Evolutionary conservation across 768 basidiomycete species (phyloP).

Genomic region (Psilocybe sp.): DNA sequence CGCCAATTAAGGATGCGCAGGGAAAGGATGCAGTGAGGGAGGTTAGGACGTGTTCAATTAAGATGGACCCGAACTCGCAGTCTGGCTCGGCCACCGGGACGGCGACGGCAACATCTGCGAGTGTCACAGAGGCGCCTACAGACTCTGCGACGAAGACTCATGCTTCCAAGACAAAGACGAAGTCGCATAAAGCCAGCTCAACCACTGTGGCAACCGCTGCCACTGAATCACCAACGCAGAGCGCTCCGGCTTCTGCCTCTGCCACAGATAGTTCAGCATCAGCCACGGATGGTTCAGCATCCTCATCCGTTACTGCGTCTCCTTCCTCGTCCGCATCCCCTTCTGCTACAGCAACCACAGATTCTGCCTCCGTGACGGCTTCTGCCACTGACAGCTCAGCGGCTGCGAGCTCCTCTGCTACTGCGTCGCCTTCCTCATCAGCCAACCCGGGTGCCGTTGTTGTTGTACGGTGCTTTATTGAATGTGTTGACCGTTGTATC

Average conservation of each 20-base stretch:
- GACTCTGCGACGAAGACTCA: background rate
- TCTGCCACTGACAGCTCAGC: constrained; percentile 3
- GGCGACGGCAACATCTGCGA: constrained; percentile 10
- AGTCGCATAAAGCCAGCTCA: no score
- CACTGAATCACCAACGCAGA: no score
- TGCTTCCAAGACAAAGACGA: no score
- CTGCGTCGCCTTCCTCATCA: constrained; percentile 6
- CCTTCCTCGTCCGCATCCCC: constrained; percentile 8
- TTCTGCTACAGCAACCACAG: constrained; percentile 7
- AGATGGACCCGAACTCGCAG: constrained; percentile 25
- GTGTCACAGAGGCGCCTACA: background rate
- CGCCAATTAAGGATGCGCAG: constrained; percentile 46
- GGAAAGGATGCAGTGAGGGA: constrained; percentile 51
- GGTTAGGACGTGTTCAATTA: constrained; percentile 49
- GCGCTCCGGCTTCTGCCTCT: no score
- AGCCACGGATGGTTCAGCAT: no score
- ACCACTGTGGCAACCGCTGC: no score
- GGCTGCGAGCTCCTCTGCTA: constrained; percentile 4
- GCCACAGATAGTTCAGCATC: no score
- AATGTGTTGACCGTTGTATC: background rate
- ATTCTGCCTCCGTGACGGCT: constrained; percentile 9
- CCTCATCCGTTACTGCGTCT: constrained; percentile 2
- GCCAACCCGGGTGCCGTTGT: constrained; percentile 11
- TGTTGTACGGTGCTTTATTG: constrained; percentile 9
- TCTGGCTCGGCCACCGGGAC: constrained; percentile 16